Evolutionary conservation across 306 rosid species (phyloP), one percentile per base, ranked within the genome.

Genomic region (Vachellia pachyceras): DNA sequence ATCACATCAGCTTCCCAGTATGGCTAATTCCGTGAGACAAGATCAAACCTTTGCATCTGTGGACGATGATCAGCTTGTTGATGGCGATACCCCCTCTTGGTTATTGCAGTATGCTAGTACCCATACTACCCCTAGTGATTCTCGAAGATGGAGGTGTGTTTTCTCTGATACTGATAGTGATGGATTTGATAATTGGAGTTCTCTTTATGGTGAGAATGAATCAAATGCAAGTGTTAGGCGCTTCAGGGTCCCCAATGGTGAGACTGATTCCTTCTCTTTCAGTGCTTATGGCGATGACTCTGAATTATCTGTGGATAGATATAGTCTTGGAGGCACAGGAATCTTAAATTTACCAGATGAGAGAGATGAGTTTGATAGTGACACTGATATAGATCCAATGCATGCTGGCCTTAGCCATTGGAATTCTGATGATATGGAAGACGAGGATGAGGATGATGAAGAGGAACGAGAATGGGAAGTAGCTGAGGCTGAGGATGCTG

Each of bases 371-470:
- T 85, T 82, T 79, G 92, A 90, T 45, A 89, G 90, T 64, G 99
- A 96, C 73, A 87, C 90, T 69, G 99, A 96, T 81, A 96, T 94
- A 29, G 98, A 96, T 85, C 99, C 99, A 29, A 94, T 96, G 99
- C 94, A 81, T 86, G 97, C 97, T 64, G 91, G 97, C 78, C 86
- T 87, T 12, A 42, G 83, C 85, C 94, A 84, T 17, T 92, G 94
- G 99, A 83, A 87, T 85, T 87, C 87, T 7, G 90, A 90, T 74
- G 94, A 89, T 14, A 76, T 37, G 36, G 96, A 86, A 35, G 88
- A 85, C 0, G 89, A 80, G 0, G 90, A 79, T 2, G 94, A 79
- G 1, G 94, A 78, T 1, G 86, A 72, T 10, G 90, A 79, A 3
- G 91, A 83, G 68, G 90, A 50, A 40, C 84, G 85, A 76, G 97